Base-by-base conservation (phyloP, 495 filamentous ascomycete species). In the Corynascus novoguineensis region DNA sequence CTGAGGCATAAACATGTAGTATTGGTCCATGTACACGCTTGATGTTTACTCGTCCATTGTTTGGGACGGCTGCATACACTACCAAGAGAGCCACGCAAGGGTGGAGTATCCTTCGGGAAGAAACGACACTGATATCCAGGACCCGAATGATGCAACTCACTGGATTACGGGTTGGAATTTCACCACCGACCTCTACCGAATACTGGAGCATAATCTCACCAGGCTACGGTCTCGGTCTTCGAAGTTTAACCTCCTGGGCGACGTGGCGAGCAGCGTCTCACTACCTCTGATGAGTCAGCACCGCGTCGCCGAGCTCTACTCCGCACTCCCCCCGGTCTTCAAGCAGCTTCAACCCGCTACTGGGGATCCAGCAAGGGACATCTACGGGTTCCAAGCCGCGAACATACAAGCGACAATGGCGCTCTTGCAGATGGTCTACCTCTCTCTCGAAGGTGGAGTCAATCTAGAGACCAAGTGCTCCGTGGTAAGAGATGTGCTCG, bases 1-100 rank as follows among this genome's bases (percentile, higher is more conserved):
- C 57, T 63, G 47, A 64, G 41, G 62, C 50, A 49, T 49, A 10
- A n/a, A 3, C 17, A 34, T 17, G 22, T 49, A 78, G 71, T 79
- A 79, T 56, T 81, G 79, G 79, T 77, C 78, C 27, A 78, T 77
- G 31, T 81, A 81, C 29, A 74, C 72, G 5, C 55, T 81, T 4
- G 78, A 81, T 47, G 68, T 81, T 37, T 79, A 74, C 62, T 71
- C 72, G 6, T 71, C 72, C 8, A 70, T 78, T 38, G 75, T 80
- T 22, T 80, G 73, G 73, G 70, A 71, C 29, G 66, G 70, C n/a
- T 62, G 75, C 15, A 71, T 79, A 49, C 67, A 72, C 59, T 49
- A 49, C 46, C 46, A 49, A 35, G 46, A 49, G 25, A 49, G 46
- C 17, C 46, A 49, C n/a, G 46, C 46, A 22, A 49, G 29, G 46